Percentiles rank a stretch among this genome's conserved stretches.
phyloP scores from a whole-genome alignment of 306 rosid genomes.

The Gastrolobium bilobum region DNA sequence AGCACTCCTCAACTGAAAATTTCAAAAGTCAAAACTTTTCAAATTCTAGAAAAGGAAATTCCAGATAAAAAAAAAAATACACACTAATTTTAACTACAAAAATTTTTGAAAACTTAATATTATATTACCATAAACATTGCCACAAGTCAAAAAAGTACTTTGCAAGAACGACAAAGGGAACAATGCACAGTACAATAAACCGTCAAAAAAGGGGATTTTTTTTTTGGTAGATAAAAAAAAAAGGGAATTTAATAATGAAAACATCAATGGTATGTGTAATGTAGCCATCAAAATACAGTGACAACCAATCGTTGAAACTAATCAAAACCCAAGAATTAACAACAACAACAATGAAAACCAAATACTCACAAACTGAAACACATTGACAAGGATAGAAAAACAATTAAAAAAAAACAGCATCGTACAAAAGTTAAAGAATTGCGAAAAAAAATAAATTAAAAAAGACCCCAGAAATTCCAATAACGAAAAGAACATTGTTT shows the following conservation, averaged over 20 bases:
- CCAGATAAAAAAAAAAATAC: constrained; percentile 21
- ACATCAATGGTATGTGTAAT: neutral
- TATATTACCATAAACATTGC: neutral
- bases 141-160: constrained; percentile 15
- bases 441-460: neutral
- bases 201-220: neutral
- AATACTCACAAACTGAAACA: neutral
- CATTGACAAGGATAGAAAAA: neutral
- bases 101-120: constrained; percentile 6
- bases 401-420: neutral
- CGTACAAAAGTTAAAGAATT: no score
- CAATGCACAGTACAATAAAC: neutral
- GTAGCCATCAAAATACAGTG: neutral
- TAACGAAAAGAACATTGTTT: neutral
- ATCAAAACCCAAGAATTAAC: neutral
- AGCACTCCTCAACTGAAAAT: constrained; percentile 77
- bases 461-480: neutral
- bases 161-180: constrained; percentile 26
- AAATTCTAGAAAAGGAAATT: neutral
- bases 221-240: neutral
- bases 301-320: neutral
- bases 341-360: neutral
- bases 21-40: constrained; percentile 1
- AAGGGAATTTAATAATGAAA: neutral
- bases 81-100: neutral